Evolutionary conservation across 176 grass and related monocot species (phyloP).

Genomic region (Musa itinerans): DNA sequence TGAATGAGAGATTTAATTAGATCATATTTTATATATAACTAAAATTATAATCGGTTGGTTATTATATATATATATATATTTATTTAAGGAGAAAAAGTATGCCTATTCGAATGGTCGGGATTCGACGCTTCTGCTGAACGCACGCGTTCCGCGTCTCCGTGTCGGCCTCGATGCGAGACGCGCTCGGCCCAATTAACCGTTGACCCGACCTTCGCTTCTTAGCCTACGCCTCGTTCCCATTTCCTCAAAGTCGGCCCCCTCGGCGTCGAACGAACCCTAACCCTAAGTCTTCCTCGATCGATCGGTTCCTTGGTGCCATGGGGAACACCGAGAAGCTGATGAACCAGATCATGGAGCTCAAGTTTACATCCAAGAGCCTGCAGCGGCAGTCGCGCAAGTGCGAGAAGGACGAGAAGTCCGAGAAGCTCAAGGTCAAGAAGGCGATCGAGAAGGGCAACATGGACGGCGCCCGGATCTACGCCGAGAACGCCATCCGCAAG

Average conservation of each 20-base stretch:
- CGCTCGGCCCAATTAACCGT: too few relatives aligned
- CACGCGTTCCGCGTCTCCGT: too few relatives aligned
- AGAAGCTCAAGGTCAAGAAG: conserved; percentile 99
- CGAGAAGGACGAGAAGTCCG: conserved; percentile 95
- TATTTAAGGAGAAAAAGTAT: too few relatives aligned
- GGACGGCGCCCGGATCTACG: conserved; percentile 94
- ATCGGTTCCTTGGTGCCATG: conserved; percentile 28
- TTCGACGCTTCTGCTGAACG: too few relatives aligned
- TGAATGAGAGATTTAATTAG: too few relatives aligned
- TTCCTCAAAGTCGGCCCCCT: background rate
- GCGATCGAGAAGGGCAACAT: conserved; percentile 96
- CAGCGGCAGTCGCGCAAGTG: conserved; percentile 90
- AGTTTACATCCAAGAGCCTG: conserved; percentile 87
- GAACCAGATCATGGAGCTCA: conserved; percentile 96
- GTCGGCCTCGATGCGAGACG: too few relatives aligned
- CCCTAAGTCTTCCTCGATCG: background rate
- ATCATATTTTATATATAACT: too few relatives aligned
- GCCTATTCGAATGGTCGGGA: too few relatives aligned
- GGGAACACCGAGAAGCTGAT: conserved; percentile 95
- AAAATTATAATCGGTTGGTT: too few relatives aligned
- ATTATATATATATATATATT: too few relatives aligned
- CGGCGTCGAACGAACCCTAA: background rate
- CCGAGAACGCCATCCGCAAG: conserved; percentile 96
- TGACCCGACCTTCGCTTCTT: background rate
- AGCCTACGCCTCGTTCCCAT: background rate